A percentile compares a stretch with the other conserved stretches of the same genome.
Conservation (phyloP, 805 yeast genomes). For the Kluyveromyces siamensis region DNA sequence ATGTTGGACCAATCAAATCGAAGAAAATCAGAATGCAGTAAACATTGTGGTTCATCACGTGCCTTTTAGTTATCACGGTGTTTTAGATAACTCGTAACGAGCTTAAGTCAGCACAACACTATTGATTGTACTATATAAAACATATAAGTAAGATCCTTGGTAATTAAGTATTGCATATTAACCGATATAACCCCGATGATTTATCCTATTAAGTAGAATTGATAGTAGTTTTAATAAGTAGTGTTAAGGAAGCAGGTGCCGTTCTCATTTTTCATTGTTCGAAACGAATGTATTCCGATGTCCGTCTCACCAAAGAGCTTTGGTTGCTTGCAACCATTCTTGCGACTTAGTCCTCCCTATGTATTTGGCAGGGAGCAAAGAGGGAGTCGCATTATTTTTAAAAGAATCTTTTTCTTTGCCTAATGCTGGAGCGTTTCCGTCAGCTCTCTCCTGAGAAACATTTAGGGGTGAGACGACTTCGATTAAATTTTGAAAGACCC, state of each 20-base stretch:
- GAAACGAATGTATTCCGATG: neutral
- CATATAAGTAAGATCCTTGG: too few species aligned
- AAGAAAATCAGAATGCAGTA: constrained; percentile 1
- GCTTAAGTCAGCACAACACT: too few species aligned
- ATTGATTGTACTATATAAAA: too few species aligned
- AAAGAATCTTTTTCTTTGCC: neutral
- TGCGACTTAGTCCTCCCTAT: constrained; percentile 1
- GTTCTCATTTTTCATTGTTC: neutral
- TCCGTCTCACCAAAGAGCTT: neutral
- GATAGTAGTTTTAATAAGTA: too few species aligned
- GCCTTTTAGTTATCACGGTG: neutral
- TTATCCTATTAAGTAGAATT: too few species aligned
- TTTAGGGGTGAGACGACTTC: constrained; percentile 4
- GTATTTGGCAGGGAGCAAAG: constrained; percentile 2
- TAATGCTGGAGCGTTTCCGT: neutral
- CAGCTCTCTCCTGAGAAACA: neutral
- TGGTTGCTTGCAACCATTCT: constrained; percentile 1
- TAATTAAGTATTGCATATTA: too few species aligned
- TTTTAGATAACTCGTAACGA: too few species aligned
- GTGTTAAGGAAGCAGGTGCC: neutral
- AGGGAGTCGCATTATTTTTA: neutral
- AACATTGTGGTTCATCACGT: neutral
- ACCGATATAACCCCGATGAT: too few species aligned
- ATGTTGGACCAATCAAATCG: constrained; percentile 8
- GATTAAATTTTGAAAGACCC: constrained; percentile 8